Evolutionary conservation across 257 asterid genomes (phyloP), one percentile per base, ranked within the genome.

Genomic region (Ophiorrhiza pumila): DNA sequence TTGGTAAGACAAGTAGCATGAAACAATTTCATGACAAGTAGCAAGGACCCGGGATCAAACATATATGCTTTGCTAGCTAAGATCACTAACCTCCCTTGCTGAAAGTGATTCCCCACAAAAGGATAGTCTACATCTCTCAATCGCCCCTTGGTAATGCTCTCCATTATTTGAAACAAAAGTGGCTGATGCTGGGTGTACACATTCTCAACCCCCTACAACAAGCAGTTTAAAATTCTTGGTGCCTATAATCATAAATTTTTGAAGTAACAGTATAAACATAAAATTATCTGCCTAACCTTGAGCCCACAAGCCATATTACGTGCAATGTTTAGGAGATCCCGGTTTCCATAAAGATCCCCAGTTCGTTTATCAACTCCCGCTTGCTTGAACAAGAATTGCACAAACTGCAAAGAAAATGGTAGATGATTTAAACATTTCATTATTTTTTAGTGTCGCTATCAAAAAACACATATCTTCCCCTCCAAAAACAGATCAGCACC

Each of bases 181-280:
- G 98, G 97, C 81, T 95, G 99, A 85, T 94, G 99, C 83, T 94
- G 99, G 78, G 99, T 95, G 80, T 95, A 95, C 37, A 95, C 99
- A 80, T 95, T 95, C 90, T 95, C 97, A 68, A 95, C 97, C 45
- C 97, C 99, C 98, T 93, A 82, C 13, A 76, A 81, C 57, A 62
- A 50, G 79, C 71, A 76, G 53, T 13, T 76, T 58, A 25, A 15
- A 68, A 23, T 32, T 49, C 31, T 75, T 42, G 70, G 73, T 23
- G 73, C n/a, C n/a, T n/a, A n/a, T n/a, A n/a, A n/a, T 43, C 47
- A 20, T 23, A 56, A 74, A 32, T 47, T 72, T 18, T 65, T 46
- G 32, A 52, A 71, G 65, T 76, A 69, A 32, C 52, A 37, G 47
- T 66, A 37, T 53, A 47, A 8, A 68, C 47, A 71, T 46, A 71